phyloP scores from a whole-genome alignment of 345 rosid genomes.

The Salix dunnii region DNA sequence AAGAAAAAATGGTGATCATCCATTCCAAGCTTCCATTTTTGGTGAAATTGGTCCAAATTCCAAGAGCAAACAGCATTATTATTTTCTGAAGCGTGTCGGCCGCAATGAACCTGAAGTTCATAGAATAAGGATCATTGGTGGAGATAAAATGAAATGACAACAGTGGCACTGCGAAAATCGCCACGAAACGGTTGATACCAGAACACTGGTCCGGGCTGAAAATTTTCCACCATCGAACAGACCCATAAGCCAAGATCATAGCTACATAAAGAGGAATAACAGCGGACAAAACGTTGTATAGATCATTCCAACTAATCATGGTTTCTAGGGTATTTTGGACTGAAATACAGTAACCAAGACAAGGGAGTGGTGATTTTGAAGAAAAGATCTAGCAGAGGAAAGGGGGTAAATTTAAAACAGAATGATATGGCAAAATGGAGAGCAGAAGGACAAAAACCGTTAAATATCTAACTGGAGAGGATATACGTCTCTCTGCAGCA shows the following conservation, averaged over 20 bases:
- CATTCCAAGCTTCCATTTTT: slow-evolving; percentile 22
- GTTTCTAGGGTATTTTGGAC: not conserved
- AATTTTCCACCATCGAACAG: slow-evolving; percentile 36
- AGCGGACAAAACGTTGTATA: slow-evolving; percentile 30
- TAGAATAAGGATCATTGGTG: slow-evolving; percentile 21
- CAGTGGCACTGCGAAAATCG: slow-evolving; percentile 33
- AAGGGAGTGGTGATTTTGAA: not conserved
- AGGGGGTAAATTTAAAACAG: not conserved
- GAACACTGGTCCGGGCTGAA: slow-evolving; percentile 36
- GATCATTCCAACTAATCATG: slow-evolving; percentile 22
- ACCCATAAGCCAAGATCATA: slow-evolving; percentile 33
- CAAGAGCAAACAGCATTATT: slow-evolving; percentile 20
- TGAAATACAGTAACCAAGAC: not conserved
- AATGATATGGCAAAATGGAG: not conserved
- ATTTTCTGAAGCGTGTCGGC: slow-evolving; percentile 39
- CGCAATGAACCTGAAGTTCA: slow-evolving; percentile 29
- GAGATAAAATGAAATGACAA: slow-evolving; percentile 28
- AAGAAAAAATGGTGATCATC: slow-evolving; percentile 29
- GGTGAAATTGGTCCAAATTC: slow-evolving; percentile 14
- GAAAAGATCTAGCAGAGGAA: not conserved
- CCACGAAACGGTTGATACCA: slow-evolving; percentile 37
- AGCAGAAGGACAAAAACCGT: slow-evolving; percentile 9
- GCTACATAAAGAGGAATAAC: slow-evolving; percentile 34
- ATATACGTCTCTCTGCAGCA: not conserved
- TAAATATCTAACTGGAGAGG: slow-evolving; percentile 13